These are phyloP conservation scores for Monosporascus sp. DNA, from an alignment of 2,329 filamentous ascomycete genomes.

Conservation along the genomic window DNA sequence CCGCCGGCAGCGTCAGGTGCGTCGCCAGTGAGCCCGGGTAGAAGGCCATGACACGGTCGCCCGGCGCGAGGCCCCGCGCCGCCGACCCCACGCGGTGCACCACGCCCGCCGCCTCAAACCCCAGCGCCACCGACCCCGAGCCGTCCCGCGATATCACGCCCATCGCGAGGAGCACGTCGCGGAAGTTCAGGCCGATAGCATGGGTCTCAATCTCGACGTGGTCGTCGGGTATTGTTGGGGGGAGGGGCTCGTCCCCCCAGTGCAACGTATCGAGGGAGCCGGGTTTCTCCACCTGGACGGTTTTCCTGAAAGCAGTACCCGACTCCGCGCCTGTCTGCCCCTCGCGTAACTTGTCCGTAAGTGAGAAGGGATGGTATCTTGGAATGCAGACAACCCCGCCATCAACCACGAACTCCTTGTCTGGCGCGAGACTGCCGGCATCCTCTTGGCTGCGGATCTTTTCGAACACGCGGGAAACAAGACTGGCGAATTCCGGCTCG, in stretches of 20 bases:
- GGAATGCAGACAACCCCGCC: conserved; percentile 21
- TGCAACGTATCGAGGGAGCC: conserved; percentile 14
- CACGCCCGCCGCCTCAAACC: conserved; percentile 10
- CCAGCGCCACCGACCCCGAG: conserved; percentile 18
- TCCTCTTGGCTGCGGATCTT: conserved; percentile 14
- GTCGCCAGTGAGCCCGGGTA: conserved; percentile 11
- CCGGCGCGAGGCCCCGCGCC: conserved; percentile 7
- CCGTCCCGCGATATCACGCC: conserved; percentile 7
- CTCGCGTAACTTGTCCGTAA: conserved; percentile 15
- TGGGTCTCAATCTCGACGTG: conserved; percentile 12
- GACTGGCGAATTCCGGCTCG: conserved; percentile 7
- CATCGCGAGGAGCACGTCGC: conserved; percentile 11
- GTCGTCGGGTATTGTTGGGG: background rate
- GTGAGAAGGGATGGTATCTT: conserved; percentile 21
- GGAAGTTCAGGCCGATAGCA: conserved; percentile 16
- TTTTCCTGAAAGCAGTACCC: conserved; percentile 7
- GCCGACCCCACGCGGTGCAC: conserved; percentile 9
- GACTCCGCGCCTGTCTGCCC: background rate
- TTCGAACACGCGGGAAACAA: conserved; percentile 15
- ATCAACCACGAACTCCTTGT: conserved; percentile 28
- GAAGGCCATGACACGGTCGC: conserved; percentile 12
- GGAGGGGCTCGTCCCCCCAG: conserved; percentile 11
- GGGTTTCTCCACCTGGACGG: conserved; percentile 9
- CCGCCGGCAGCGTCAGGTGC: conserved; percentile 5
- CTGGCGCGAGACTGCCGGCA: conserved; percentile 17